Base-by-base conservation (phyloP, 805 yeast species). In the Starmerella potacharoeniae region DNA sequence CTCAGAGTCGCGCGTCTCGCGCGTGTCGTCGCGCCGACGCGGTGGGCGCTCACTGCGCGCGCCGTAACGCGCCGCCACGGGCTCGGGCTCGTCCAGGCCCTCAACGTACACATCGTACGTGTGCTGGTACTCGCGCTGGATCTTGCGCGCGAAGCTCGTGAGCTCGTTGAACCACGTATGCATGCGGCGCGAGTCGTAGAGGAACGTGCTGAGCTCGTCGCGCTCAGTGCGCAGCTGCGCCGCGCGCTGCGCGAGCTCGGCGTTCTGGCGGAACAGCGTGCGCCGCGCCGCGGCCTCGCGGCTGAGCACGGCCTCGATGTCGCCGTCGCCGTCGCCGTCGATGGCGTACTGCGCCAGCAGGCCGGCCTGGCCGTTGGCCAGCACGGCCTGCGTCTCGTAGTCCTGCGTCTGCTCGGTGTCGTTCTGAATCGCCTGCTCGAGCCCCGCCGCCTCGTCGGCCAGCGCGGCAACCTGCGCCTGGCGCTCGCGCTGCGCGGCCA, bases 51-150 rank as follows among this genome's bases (percentile, higher is more conserved):
- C 48, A 3, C 37, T n/a, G 17, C 48, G 31, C n/a, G 9, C 48
- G 14, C 10, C 10, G 14, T 36, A 39, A 4, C 48, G 36, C 22
- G 36, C 34, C 11, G 13, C 36, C 6, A n/a, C 28, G 9, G 48
- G 34, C 13, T 44, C 48, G 11, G 37, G 48, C 13, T 44, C 49
- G n/a, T 46, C 49, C 5, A 16, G 5, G 4, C 49, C 40, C 10
- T 17, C 40, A 4, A 46, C 30, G 6, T 17, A 6, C 29, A 46
- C 49, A 17, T 37, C 45, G 31, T 39, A 30, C 11, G 35, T 49
- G 31, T 36, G 52, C 37, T 39, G 44, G 39, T 46, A 34, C 40
- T 46, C 49, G 39, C 49, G 49, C 49, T 46, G 49, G 30, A 46
- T 46, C 40, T 46, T 46, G 49, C 49, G 49, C n/a, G 49, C 40